Evolutionary conservation across 2,329 filamentous ascomycete genomes (phyloP), one percentile per base, ranked within the genome.

Genomic region (Colletotrichum brevisporum): DNA sequence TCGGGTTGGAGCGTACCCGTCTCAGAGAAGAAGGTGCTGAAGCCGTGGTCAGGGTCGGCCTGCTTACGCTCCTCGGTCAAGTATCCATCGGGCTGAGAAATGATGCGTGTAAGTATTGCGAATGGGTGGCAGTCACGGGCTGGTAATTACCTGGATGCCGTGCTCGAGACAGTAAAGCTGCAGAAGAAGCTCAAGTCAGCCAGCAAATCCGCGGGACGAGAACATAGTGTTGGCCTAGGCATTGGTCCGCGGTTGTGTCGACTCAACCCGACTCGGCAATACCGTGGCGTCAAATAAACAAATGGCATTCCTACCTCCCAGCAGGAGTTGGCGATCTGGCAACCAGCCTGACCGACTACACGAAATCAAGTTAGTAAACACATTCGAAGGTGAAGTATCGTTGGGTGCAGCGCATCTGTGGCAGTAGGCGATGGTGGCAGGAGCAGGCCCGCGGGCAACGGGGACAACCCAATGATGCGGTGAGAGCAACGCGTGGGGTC

Each of bases 21-120:
- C 90, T 99, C 96, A 76, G 95, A 98, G 90, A 99, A 99, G 90
- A 99, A 99, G 79, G 96, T 99, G 89, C 95, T 98, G 91, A 99
- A 99, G 75, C 96, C 96, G 81, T 98, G 93, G 83, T 98, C 96
- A 73, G 94, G 93, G 74, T 97, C 93, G 80, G 91, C 91, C 77
- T 90, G 90, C 89, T 98, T 98, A 85, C 95, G 94, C 89, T 98
- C 95, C 82, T 98, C 95, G 75, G 95, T 98, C 83, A 99, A 91
- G 88, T 93, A 98, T 83, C 96, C 96, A 90, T 99, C 96, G 77
- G 96, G 95, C 95, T 99, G 82, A 73, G 31, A 63, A 24, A 31
- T 63, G 41, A 39, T 18, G 51, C 21, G 36, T 13, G 65, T 36
- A 18, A 48, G 60, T 52, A 52, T 36, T n/a, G 31, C 18, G 31